Base-by-base conservation (phyloP, 176 grass and related monocot genomes). In the Carex pumila region DNA sequence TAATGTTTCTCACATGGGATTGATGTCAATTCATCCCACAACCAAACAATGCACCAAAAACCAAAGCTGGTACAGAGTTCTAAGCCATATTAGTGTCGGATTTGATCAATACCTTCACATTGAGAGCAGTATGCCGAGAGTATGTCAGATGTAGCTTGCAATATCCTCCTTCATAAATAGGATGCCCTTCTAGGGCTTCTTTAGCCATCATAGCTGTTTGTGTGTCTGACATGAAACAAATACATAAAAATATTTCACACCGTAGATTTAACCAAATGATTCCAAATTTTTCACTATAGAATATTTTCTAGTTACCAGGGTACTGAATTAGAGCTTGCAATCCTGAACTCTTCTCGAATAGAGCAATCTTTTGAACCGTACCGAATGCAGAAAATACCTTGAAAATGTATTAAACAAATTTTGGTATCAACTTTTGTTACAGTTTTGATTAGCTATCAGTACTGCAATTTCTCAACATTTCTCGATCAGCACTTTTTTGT, bases 351-450 rank as follows among this genome's bases (percentile, higher is more conserved):
- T 98, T 98, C 83, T 98, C 93, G 66, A 98, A 98, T 50, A 92
- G 90, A 83, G 93, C 96, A 83, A 98, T 95, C 89, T 98, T 98
- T 79, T 95, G 96, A 79, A 98, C 96, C 77, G 85, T 90, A 31
- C 96, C 96, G 65, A 93, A 98, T 62, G 96, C 96, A 90, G 96
- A 98, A 74, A 98, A 98, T 25, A 98, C 93, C 96, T 98, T 58
- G 67, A 49, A 12, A 61, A 74, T 15, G 14, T 47, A 76, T 53
- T 79, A 75, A 3, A 85, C 1, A 84, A 41, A 32, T 10, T 31
- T 31, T 77, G 10, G 17, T 43, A 45, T 60, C 50, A 84, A 36
- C 67, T 84, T 84, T 56, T 55, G 72, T 31, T 55, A 77, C 43
- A 73, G 19, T 54, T 54, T 52, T 15, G 1, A 25, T 2, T 0